Base-by-base conservation (phyloP, 2,329 filamentous ascomycete genomes). In the Fusarium liriodendri region DNA sequence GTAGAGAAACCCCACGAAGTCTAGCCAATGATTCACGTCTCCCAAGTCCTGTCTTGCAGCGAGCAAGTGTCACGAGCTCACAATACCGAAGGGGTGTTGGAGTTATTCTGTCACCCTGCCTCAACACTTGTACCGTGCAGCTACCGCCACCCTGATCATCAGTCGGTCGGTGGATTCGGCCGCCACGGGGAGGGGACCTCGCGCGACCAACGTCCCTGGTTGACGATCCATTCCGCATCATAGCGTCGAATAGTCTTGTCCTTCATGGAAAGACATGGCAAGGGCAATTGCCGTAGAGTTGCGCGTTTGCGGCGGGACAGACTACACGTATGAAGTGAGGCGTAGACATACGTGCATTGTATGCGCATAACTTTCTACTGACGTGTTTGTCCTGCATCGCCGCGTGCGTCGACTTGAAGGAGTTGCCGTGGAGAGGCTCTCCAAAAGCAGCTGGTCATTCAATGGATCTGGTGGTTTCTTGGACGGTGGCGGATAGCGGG, bases 111-210 rank as follows among this genome's bases (percentile, higher is more conserved):
- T 74, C 69, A 13, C 3, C 52, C 60, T 1, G 0, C 1, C 7
- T 32, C 14, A 18, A 1, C 35, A 18, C 37, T 60, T 55, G 72
- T 74, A 74, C 68, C 29, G 4, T 10, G 6, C 18, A 59, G 47
- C 45, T 40, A 38, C 62, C 72, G 69, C 72, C 72, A 74, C 72
- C 69, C 40, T 67, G 72, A 74, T 74, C 72, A 74, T 50, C 72
- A 72, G 55, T 20, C 22, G 14, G 8, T 55, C 63, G 61, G 60
- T 63, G 54, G 64, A 69, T 72, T 74, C 72, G 68, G 65, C 54
- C 47, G 61, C 65, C 45, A 64, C 69, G 64, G 62, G 47, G 55
- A 58, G 54, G 62, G 57, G 45, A 50, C 47, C 47, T 38, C 37
- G 58, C 35, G 22, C 35, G 52, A 52, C 58, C 66, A 63, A 67